Evolutionary conservation across 345 rosid genomes (phyloP), one percentile per base, ranked within the genome.

Genomic region (Balakata baccata): DNA sequence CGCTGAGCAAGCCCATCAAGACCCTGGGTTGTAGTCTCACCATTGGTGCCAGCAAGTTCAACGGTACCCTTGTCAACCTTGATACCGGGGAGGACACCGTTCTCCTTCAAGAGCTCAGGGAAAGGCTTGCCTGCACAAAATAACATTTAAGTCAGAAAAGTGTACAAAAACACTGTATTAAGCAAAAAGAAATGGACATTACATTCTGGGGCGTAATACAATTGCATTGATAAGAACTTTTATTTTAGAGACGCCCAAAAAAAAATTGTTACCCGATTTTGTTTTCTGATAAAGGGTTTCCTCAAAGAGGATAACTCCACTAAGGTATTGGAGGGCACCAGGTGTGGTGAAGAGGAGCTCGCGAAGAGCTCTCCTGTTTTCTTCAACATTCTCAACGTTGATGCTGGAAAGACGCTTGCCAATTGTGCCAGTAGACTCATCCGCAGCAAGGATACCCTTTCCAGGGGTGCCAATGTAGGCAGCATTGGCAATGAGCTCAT

Each of bases 391-490:
- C 84, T 90, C 95, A 25, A 94, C 97, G 45, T 87, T 90, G 78
- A 94, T 92, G 86, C 93, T 89, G 6, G 95, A 74, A 11, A 94
- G 89, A 68, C 95, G 97, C 80, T 92, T 94, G n/a, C 98, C 98
- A 0, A 94, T 94, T 3, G 97, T 94, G 50, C 95, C 98, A 0
- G 97, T 94, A n/a, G 98, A 90, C 83, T 94, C 98, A 79, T 94
- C 98, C 51, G 97, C 98, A 34, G 98, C 98, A 17, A 94, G 97
- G 54, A 94, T 94, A 83, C 98, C 98, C 84, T 92, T 94, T 25
- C 97, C 98, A n/a, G 98, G 98, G 79, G 95, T 92, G 64, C 98
- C 98, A 64, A 94, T 90, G 89, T 94, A 92, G 67, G 93, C 87
- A 54, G 97, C 98, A 71, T 92, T 94, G 29, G 82, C 83, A 52